Evolutionary conservation across 2,329 filamentous ascomycete species (phyloP), one percentile per base, ranked within the genome.

Genomic region (Aureobasidium subglaciale): DNA sequence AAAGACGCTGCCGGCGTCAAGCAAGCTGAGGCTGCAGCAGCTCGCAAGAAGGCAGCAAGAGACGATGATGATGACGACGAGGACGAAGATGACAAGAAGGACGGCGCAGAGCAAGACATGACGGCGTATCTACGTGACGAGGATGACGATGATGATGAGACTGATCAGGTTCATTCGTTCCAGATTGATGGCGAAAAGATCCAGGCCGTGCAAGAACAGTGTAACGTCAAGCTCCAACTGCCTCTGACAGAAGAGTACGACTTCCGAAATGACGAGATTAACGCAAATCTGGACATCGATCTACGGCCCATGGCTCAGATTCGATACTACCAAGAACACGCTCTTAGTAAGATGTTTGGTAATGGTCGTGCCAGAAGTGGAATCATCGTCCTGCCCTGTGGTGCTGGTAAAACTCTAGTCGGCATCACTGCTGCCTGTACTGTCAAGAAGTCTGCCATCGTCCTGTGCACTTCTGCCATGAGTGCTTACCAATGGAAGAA

Each of bases 361-460:
- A 99, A 99, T 67, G 92, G 92, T 48, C 86, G 93, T 71, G 93
- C 93, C 13, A 93, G 96, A 75, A 96, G 90, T 70, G 93, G 93
- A 56, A 95, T 99, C 62, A 99, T 99, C 58, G 93, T 99, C 56
- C 73, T 99, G 63, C 93, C 93, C 16, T 99, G 93, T 69, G 93
- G 93, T 63, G 93, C 93, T 16, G 93, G 93, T 58, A 99, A 99
- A 76, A 99, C 93, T 1, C 75, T 99, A 37, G 93, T 99, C 15
- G 93, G 93, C n/a, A 96, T 99, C 63, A 97, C 93, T 18, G 93
- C 93, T 38, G 93, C 91, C 18, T 97, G 93, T 72, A 97, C 93
- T 4, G 92, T 99, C 71, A 95, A 95, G 71, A 99, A 97, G 74
- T 91, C 91, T 10, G 85, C 91, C 20, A 92, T 99, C 56, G 90